Evolutionary conservation across 441 rosid genomes (phyloP), one percentile per base, ranked within the genome.

Genomic region (Corymbia calophylla): DNA sequence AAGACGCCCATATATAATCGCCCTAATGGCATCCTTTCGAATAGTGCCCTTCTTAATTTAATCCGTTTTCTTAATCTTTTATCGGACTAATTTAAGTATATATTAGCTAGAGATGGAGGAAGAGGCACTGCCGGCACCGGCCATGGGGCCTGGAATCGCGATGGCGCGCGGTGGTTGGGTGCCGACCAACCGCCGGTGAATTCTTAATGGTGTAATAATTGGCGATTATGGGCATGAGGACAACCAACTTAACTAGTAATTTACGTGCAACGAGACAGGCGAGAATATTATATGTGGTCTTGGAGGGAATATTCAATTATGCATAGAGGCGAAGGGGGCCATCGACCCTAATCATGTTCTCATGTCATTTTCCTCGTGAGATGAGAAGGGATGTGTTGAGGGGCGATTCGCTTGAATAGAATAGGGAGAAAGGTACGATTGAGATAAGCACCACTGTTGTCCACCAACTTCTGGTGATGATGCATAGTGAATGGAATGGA

Each of bases 141-240:
- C 90, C 85, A 88, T 39, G 93, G 96, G 94, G 23, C 93, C 96
- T 56, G 51, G 89, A 73, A 81, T 51, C 27, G 91, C n/a, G 29
- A 44, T 64, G 88, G 91, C 84, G 68, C 51, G 49, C 29, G 47
- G 44, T 88, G 48, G 90, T 92, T 93, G 94, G 93, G 87, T 29
- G 93, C 97, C 94, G 94, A 93, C 97, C 95, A 93, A 93, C 96
- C 95, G 95, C 91, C 95, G 87, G 87, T 89, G 47, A 91, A 87
- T 89, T 92, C 90, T 93, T 89, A 91, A 92, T 6, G 5, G 89
- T 53, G 91, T 80, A 80, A 88, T 88, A 10, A 81, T 88, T 29
- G 73, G 54, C 18, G 92, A 91, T 95, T 92, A 95, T 92, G 93
- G 89, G 90, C 91, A 87, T 87, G 66, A 90, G 23, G 94, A 93